A percentile compares a stretch with the other conserved stretches of the same genome.
Evolutionary conservation across 352 stramenopile genomes (phyloP).

Genomic region (Globisporangium paddicum): DNA sequence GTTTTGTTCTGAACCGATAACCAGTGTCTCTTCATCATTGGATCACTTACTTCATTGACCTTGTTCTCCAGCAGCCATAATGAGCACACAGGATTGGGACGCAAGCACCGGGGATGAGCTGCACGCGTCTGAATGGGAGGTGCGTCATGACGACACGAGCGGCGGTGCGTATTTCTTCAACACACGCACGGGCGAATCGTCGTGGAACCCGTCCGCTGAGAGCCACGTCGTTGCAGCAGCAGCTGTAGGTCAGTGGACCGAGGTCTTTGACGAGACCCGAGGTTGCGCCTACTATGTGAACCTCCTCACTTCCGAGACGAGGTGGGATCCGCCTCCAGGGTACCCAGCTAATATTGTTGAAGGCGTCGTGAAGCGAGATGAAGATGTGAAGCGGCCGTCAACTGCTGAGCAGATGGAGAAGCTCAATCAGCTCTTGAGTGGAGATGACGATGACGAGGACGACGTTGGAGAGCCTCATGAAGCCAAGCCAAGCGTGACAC

Average conservation of each 20-base stretch:
- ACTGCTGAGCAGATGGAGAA: slow-evolving; percentile 63
- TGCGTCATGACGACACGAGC: slow-evolving; percentile 36
- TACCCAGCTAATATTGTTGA: neutral
- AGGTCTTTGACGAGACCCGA: slow-evolving; percentile 31
- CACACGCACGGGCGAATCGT: slow-evolving; percentile 39
- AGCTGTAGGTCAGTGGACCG: slow-evolving; percentile 24
- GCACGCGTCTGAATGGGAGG: slow-evolving; percentile 29
- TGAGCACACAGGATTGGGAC: neutral
- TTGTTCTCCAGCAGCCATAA: neutral
- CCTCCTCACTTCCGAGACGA: slow-evolving; percentile 43
- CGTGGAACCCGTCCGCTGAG: slow-evolving; percentile 29
- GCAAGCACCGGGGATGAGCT: neutral
- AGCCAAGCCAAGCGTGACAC: neutral
- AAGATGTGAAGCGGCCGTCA: slow-evolving; percentile 19
- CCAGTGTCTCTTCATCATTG: neutral
- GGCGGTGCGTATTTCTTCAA: slow-evolving; percentile 51
- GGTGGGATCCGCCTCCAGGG: slow-evolving; percentile 32
- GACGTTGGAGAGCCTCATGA: neutral
- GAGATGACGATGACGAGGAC: slow-evolving; percentile 25
- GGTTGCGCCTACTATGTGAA: slow-evolving; percentile 53
- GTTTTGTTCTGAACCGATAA: neutral
- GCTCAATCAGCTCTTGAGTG: slow-evolving; percentile 50
- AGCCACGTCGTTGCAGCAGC: neutral
- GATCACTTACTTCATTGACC: neutral
- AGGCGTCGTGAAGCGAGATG: neutral